Conservation (phyloP, 2,329 filamentous ascomycete genomes). For the Talaromyces funiculosus region DNA sequence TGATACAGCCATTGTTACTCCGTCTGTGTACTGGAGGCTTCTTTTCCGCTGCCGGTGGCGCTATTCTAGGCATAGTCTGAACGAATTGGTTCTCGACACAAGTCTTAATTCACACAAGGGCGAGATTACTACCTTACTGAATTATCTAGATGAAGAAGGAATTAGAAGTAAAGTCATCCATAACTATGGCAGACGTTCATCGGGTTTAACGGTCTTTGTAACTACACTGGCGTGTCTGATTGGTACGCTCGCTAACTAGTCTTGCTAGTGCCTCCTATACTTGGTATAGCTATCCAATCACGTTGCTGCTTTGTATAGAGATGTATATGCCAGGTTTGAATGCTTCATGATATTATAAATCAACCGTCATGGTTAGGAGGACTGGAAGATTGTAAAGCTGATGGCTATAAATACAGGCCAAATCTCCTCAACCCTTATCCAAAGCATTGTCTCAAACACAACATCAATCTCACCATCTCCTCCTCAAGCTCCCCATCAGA, state of each 20-base stretch:
- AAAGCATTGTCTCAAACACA: not conserved
- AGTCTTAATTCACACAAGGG: not conserved
- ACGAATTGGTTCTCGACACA: not conserved
- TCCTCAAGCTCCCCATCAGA: not conserved
- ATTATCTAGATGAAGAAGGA: not conserved
- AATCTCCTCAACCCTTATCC: not conserved
- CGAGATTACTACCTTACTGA: not conserved
- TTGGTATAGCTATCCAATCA: not conserved
- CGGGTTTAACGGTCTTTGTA: not conserved
- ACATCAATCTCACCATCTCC: not conserved
- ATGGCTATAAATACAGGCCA: not conserved
- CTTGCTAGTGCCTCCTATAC: not conserved
- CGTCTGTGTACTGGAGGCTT: not conserved
- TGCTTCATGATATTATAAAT: not conserved
- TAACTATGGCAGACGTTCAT: not conserved
- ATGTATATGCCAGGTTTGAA: not conserved
- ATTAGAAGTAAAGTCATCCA: not conserved
- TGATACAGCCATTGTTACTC: not conserved
- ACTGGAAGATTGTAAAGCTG: not conserved
- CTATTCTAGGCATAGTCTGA: not conserved
- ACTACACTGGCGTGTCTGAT: not conserved
- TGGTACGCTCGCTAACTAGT: slow-evolving; percentile 1
- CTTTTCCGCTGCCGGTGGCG: not conserved
- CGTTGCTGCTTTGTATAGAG: not conserved
- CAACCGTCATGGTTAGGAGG: not conserved